Evolutionary conservation across 139 green algal species (phyloP), one percentile per base, ranked within the genome.

Genomic region (Coccomyxa sp.): DNA sequence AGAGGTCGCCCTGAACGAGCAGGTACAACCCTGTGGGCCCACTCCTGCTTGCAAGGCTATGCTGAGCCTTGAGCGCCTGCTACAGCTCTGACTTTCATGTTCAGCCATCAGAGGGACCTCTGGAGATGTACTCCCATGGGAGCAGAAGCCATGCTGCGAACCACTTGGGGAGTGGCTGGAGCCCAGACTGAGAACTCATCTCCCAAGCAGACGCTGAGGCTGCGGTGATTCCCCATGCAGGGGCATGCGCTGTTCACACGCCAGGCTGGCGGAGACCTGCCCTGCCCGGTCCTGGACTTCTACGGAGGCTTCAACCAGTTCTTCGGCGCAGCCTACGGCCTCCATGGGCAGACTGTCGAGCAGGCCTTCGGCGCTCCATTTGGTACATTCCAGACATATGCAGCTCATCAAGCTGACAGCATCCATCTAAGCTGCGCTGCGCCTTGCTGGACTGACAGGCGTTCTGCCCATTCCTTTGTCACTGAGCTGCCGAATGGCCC

Each of bases 1-100:
- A 44, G 84, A 88, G 70, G 77, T 87, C 36, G 81, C 81, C 39
- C 76, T 84, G 29, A 79, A 73, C 33, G 81, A 84, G 76, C 80
- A 84, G 75, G 80, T 77, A 12, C 12, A n/a, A n/a, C n/a, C n/a
- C n/a, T n/a, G n/a, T n/a, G n/a, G n/a, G n/a, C n/a, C n/a, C n/a
- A n/a, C n/a, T n/a, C n/a, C n/a, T n/a, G n/a, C n/a, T n/a, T n/a
- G n/a, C n/a, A n/a, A n/a, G n/a, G n/a, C n/a, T n/a, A n/a, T n/a
- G n/a, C n/a, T n/a, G n/a, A n/a, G n/a, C n/a, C n/a, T n/a, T n/a
- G n/a, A n/a, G n/a, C n/a, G n/a, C n/a, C n/a, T n/a, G n/a, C n/a
- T n/a, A n/a, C n/a, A n/a, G n/a, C n/a, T n/a, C n/a, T n/a, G n/a
- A n/a, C n/a, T n/a, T n/a, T n/a, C n/a, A n/a, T n/a, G n/a, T n/a